Conservation (phyloP, 768 basidiomycete genomes). For the Xerocomellus amylosporus region DNA sequence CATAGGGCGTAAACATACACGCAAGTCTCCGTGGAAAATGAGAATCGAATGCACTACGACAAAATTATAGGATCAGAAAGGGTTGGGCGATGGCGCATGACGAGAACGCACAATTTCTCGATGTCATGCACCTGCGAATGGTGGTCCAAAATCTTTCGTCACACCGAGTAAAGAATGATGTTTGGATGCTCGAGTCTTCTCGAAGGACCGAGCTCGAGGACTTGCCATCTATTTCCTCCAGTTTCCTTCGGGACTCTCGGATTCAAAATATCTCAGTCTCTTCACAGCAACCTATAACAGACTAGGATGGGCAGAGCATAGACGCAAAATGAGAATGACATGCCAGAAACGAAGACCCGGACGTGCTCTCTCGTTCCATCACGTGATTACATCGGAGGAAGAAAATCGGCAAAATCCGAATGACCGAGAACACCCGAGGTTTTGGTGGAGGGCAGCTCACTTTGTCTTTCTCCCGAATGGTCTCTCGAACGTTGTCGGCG, state of each 20-base stretch:
- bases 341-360: too few relatives aligned
- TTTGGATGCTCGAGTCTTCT: conserved; percentile 5
- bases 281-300: background rate
- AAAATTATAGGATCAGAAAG: background rate
- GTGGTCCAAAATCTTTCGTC: background rate
- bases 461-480: conserved; percentile 39
- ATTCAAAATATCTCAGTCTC: background rate
- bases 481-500: conserved; percentile 43
- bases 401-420: conserved; percentile 25
- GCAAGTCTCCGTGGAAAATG: background rate
- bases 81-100: background rate
- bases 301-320: background rate
- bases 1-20: background rate
- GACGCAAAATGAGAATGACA: too few relatives aligned
- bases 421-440: conserved; percentile 34
- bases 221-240: background rate
- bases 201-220: background rate
- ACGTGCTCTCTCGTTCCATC: too few relatives aligned
- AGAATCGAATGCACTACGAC: background rate
- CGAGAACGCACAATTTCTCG: too few relatives aligned
- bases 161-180: background rate
- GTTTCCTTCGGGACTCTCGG: background rate
- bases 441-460: conserved; percentile 10
- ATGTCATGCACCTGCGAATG: too few relatives aligned
- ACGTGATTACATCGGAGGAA: conserved; percentile 22